These are phyloP conservation scores for Cryptosporidium bovis DNA, from an alignment of 169 alveolate genomes.

Conservation along the genomic window DNA sequence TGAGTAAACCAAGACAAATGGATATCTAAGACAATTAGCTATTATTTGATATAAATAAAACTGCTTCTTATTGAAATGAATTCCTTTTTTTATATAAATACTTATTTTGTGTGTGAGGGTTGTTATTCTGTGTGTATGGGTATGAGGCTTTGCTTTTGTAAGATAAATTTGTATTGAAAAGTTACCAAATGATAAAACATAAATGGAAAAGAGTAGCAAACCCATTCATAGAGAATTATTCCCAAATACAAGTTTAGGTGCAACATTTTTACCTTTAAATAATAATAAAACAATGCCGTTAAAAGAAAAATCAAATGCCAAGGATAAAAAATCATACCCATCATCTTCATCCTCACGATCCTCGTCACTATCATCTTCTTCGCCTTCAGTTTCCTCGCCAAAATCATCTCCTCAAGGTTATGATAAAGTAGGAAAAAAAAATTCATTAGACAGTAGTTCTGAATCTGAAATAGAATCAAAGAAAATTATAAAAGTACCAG, in stretches of 20 bases:
- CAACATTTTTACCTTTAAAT: constrained; percentile 23
- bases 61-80: too few relatives aligned
- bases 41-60: too few relatives aligned
- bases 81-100: neutral
- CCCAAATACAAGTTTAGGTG: constrained; percentile 57
- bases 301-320: neutral
- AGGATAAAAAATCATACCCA: neutral
- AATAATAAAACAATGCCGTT: constrained; percentile 22
- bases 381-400: neutral
- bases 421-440: neutral
- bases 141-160: neutral
- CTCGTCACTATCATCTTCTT: constrained; percentile 26
- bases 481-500: neutral
- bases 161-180: neutral
- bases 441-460: constrained; percentile 10
- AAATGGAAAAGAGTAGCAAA: constrained; percentile 16
- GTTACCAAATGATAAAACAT: neutral
- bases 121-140: constrained; percentile 11
- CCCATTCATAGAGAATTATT: constrained; percentile 18
- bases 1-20: neutral
- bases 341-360: neutral
- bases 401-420: neutral
- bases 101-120: constrained; percentile 17
- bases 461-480: constrained; percentile 3
- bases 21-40: neutral